A percentile compares a stretch with the other conserved stretches of the same genome.
Evolutionary conservation across 352 stramenopile species (phyloP).

Genomic region (Albugo laibachii): DNA sequence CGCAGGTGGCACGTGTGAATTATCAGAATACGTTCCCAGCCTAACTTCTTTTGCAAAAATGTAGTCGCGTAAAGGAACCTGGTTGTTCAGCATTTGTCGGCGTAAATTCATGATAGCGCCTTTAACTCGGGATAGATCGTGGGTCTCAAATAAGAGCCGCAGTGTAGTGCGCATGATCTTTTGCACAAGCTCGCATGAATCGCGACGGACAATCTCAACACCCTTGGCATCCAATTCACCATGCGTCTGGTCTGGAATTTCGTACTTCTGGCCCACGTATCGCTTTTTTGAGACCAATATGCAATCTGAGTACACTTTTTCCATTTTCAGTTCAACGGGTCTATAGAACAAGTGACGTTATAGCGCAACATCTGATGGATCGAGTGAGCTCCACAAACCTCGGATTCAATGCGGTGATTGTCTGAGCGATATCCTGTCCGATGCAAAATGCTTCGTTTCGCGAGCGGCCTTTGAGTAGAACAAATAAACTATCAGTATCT

Average conservation of each 20-base stretch:
- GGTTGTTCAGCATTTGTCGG: conserved; percentile 40
- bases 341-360: conserved; percentile 9
- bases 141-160: conserved; percentile 38
- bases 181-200: conserved; percentile 83
- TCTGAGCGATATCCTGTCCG: conserved; percentile 77
- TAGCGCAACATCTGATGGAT: neutral
- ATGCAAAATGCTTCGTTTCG: conserved; percentile 90
- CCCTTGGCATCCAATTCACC: conserved; percentile 80
- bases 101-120: conserved; percentile 34
- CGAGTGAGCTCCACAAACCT: conserved; percentile 14
- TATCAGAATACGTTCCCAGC: conserved; percentile 56
- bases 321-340: conserved; percentile 62
- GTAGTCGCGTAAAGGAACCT: conserved; percentile 48
- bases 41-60: conserved; percentile 76
- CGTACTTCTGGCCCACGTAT: conserved; percentile 81
- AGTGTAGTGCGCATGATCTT: conserved; percentile 41
- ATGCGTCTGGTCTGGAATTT: conserved; percentile 23
- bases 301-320: conserved; percentile 86
- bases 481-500: conserved; percentile 98
- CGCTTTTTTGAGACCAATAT: conserved; percentile 91
- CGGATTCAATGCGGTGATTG: conserved; percentile 73
- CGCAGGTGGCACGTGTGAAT: conserved; percentile 27
- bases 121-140: conserved; percentile 56
- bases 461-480: conserved; percentile 86
- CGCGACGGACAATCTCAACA: conserved; percentile 82